A percentile compares a stretch with the other conserved stretches of the same genome.
phyloP scores from a whole-genome alignment of 2,329 filamentous ascomycete species.

The Teratosphaeria viscida region DNA sequence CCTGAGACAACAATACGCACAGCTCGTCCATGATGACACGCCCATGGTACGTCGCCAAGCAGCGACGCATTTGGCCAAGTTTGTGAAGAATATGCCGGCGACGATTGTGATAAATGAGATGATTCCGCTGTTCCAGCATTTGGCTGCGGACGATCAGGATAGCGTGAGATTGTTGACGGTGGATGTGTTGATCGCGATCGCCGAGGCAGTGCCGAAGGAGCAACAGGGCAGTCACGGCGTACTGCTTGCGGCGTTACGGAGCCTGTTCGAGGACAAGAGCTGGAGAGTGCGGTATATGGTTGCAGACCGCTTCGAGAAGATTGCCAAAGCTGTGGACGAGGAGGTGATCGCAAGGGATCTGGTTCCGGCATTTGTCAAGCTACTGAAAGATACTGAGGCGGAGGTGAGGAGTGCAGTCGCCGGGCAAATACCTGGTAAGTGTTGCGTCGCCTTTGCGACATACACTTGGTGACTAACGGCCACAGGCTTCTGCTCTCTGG shows the following conservation, averaged over 20 bases:
- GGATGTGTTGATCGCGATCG: conserved; percentile 90
- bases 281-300: conserved; percentile 99
- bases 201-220: conserved; percentile 94
- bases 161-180: conserved; percentile 93
- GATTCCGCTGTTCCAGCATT: conserved; percentile 96
- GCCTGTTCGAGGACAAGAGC: conserved; percentile 96
- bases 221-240: conserved; percentile 95
- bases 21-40: conserved; percentile 94
- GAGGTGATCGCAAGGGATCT: conserved; percentile 90
- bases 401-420: conserved; percentile 95
- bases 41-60: conserved; percentile 97
- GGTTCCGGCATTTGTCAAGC: conserved; percentile 92
- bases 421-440: conserved; percentile 77
- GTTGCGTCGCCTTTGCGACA: neutral
- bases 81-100: conserved; percentile 92
- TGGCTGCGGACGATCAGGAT: conserved; percentile 93
- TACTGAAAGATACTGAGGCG: conserved; percentile 94
- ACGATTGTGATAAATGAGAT: conserved; percentile 93
- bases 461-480: neutral
- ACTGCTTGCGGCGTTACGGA: conserved; percentile 78
- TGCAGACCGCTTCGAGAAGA: conserved; percentile 97
- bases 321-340: conserved; percentile 95
- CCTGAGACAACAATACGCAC: conserved; percentile 81
- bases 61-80: conserved; percentile 92
- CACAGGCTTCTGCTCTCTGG: conserved; percentile 76